These are phyloP conservation scores for Radiomyces spectabilis DNA, from an alignment of 192 early-diverging fungal species.

Conservation along the genomic window DNA sequence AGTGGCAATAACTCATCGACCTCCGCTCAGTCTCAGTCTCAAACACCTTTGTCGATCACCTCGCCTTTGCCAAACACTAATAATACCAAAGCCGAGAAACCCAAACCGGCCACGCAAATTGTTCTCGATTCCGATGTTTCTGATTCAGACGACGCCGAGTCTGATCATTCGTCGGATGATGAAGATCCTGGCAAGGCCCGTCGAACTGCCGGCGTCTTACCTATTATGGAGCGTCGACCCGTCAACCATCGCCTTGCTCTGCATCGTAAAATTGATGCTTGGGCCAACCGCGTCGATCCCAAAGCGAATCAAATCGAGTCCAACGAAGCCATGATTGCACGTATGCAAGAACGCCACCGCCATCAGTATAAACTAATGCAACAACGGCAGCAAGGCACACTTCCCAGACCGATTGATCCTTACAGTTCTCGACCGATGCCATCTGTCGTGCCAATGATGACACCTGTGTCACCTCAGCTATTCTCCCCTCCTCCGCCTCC, in stretches of 20 bases:
- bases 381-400: slow-evolving; percentile 8
- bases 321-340: slow-evolving; percentile 10
- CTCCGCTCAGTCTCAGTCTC: neutral
- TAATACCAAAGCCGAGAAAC: neutral
- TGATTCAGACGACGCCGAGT: slow-evolving; percentile 9
- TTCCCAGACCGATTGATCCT: no score
- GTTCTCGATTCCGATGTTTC: slow-evolving; percentile 23
- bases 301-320: neutral
- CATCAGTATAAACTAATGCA: slow-evolving; percentile 14
- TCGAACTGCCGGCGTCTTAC: slow-evolving; percentile 7
- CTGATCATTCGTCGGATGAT: slow-evolving; percentile 1
- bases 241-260: slow-evolving; percentile 5
- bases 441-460: no score
- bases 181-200: neutral
- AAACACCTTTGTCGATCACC: neutral
- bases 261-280: slow-evolving; percentile 12
- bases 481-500: no score
- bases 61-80: neutral
- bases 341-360: slow-evolving; percentile 23
- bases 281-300: slow-evolving; percentile 12
- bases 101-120: neutral
- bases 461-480: no score
- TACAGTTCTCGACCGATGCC: no score
- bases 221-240: slow-evolving; percentile 17
- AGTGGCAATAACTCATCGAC: neutral